Percentiles rank a stretch among this genome's conserved stretches.
These are phyloP conservation scores for Dactylellina drechsleri DNA, from an alignment of 2,329 filamentous ascomycete species.

Conservation along the genomic window DNA sequence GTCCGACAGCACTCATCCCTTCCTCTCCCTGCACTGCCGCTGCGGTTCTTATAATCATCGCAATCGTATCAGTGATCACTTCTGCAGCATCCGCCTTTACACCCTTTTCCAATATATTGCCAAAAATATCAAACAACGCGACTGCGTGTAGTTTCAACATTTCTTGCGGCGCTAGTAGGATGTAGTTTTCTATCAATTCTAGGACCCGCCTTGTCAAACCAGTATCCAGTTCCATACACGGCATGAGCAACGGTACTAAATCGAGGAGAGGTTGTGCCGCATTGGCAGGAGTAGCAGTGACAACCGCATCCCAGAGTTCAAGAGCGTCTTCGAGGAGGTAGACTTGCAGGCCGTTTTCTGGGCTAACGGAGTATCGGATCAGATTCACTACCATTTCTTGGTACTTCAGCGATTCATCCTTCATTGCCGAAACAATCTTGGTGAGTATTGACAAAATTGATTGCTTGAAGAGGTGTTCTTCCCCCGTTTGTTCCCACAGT, in stretches of 20 bases:
- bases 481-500: constrained; percentile 85
- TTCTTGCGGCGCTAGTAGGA: constrained; percentile 75
- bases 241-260: constrained; percentile 72
- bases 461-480: constrained; percentile 93
- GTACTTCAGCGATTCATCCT: constrained; percentile 78
- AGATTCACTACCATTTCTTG: constrained; percentile 83
- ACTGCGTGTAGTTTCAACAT: constrained; percentile 68
- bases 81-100: constrained; percentile 67
- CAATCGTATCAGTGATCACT: constrained; percentile 71
- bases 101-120: constrained; percentile 63
- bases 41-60: constrained; percentile 73
- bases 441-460: constrained; percentile 86
- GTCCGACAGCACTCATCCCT: constrained; percentile 72
- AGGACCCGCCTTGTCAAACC: constrained; percentile 72
- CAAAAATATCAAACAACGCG: constrained; percentile 65
- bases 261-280: constrained; percentile 71
- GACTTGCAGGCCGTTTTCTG: constrained; percentile 76
- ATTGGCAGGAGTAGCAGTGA: constrained; percentile 73
- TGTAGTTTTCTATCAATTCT: constrained; percentile 75
- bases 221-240: constrained; percentile 73
- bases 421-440: constrained; percentile 86
- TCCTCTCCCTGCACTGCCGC: constrained; percentile 70
- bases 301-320: constrained; percentile 84
- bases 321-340: constrained; percentile 92
- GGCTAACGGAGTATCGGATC: constrained; percentile 80